Percentiles rank a stretch among this genome's conserved stretches.
Evolutionary conservation across 257 asterid species (phyloP).

Genomic region (Fraxinus excelsior): DNA sequence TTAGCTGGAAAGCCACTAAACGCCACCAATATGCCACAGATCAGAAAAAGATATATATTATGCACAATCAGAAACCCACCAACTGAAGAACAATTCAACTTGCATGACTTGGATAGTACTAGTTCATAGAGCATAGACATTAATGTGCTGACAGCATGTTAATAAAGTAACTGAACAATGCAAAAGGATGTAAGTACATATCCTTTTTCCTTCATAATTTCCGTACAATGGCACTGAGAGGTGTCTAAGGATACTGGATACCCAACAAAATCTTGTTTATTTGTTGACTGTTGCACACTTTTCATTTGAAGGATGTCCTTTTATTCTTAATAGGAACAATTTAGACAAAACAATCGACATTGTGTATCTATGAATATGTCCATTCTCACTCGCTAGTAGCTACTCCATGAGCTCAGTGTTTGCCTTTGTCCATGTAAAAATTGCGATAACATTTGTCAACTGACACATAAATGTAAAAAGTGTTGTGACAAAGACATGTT

Average conservation of each 20-base stretch:
- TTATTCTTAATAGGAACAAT: neutral
- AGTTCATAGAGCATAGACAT: neutral
- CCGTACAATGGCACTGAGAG: neutral
- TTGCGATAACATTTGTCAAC: neutral
- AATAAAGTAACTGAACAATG: neutral
- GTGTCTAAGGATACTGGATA: neutral
- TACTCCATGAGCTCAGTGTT: no score
- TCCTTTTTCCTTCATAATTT: neutral
- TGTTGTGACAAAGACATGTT: neutral
- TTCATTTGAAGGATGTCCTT: neutral
- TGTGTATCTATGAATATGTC: neutral
- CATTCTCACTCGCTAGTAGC: neutral
- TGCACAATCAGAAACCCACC: neutral
- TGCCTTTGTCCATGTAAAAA: neutral
- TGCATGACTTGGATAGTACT: neutral
- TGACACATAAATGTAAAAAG: neutral
- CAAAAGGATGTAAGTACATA: neutral
- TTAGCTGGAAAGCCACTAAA: conserved; percentile 1
- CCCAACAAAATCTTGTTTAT: neutral
- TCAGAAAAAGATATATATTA: neutral
- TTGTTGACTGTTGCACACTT: neutral
- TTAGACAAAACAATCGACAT: neutral
- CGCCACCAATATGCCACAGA: neutral
- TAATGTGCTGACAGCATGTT: neutral
- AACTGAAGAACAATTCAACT: neutral